These are phyloP conservation scores for Leucosporidium creatinivorum DNA, from an alignment of 768 basidiomycete species.

Conservation along the genomic window DNA sequence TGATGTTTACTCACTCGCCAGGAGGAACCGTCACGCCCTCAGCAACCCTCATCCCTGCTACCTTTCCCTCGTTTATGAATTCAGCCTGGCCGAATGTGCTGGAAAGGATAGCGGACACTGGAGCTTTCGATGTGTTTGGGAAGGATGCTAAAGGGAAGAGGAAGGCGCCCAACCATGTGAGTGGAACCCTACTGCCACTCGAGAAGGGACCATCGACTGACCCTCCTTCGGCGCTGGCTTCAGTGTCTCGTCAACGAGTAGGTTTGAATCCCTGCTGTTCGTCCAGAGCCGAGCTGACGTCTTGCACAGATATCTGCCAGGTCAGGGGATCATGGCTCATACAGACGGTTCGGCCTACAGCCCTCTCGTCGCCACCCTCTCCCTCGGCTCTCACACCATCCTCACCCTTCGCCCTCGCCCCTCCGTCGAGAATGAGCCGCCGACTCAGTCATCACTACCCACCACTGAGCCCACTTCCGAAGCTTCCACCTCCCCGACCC, in stretches of 20 bases:
- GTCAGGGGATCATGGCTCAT: slow-evolving; percentile 94
- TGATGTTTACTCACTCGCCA: slow-evolving; percentile 37
- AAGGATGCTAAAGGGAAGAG: slow-evolving; percentile 45
- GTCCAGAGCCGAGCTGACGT: background rate
- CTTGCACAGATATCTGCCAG: slow-evolving; percentile 57
- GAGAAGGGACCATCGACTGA: background rate
- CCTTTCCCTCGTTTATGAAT: slow-evolving; percentile 63
- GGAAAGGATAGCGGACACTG: slow-evolving; percentile 57
- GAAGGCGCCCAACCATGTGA: slow-evolving; percentile 69
- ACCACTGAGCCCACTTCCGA: background rate
- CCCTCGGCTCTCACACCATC: slow-evolving; percentile 71
- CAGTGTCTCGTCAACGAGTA: slow-evolving; percentile 34
- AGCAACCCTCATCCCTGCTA: slow-evolving; percentile 59
- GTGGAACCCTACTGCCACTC: background rate
- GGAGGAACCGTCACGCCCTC: slow-evolving; percentile 64
- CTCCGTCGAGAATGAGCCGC: slow-evolving; percentile 18
- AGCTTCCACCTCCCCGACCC: background rate
- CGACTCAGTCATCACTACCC: slow-evolving; percentile 45
- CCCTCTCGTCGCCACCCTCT: slow-evolving; percentile 83
- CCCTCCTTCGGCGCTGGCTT: background rate
- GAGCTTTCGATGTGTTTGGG: slow-evolving; percentile 54
- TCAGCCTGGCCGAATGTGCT: slow-evolving; percentile 74
- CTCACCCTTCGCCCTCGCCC: slow-evolving; percentile 73
- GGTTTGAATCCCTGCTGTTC: background rate
- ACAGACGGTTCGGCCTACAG: slow-evolving; percentile 85